A percentile compares a stretch with the other conserved stretches of the same genome.
These are phyloP conservation scores for Pezicula radicicola DNA, from an alignment of 2,329 filamentous ascomycete species.

Conservation along the genomic window DNA sequence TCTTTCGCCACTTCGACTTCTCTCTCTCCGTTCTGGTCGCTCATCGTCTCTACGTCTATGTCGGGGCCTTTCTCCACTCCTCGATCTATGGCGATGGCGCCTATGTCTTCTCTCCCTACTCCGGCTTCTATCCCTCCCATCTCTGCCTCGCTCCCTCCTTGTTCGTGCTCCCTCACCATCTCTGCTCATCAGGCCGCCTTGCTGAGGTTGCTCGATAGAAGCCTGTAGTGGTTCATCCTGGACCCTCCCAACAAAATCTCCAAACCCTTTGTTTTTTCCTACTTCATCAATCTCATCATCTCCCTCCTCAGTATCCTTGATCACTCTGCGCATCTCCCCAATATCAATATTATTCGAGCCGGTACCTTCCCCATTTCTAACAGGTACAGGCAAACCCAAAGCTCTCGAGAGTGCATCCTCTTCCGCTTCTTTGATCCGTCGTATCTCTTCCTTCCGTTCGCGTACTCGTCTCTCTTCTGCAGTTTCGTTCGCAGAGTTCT, in stretches of 20 bases:
- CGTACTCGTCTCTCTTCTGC: conserved; percentile 55
- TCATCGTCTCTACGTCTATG: conserved; percentile 18
- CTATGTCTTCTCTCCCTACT: conserved; percentile 23
- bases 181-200: conserved; percentile 17
- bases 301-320: conserved; percentile 42
- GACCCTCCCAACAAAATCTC: conserved; percentile 26
- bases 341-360: conserved; percentile 69
- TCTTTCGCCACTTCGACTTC: conserved; percentile 24
- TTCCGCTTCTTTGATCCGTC: conserved; percentile 83
- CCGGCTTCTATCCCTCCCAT: conserved; percentile 20
- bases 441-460: conserved; percentile 73
- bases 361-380: conserved; percentile 47
- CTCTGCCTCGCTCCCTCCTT: conserved; percentile 28
- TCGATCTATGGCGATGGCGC: conserved; percentile 25
- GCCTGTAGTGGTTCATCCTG: conserved; percentile 12
- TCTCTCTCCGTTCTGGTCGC: conserved; percentile 6
- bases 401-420: conserved; percentile 86
- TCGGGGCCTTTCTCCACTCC: conserved; percentile 21
- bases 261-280: conserved; percentile 25
- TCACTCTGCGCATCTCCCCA: conserved; percentile 51
- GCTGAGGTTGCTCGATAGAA: conserved; percentile 6
- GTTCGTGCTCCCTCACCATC: conserved; percentile 4
- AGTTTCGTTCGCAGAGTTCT: conserved; percentile 52
- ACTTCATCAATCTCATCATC: conserved; percentile 32
- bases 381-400: conserved; percentile 72